Evolutionary conservation across 768 basidiomycete genomes (phyloP), one percentile per base, ranked within the genome.

Genomic region (Neoboletus brunneissimus): DNA sequence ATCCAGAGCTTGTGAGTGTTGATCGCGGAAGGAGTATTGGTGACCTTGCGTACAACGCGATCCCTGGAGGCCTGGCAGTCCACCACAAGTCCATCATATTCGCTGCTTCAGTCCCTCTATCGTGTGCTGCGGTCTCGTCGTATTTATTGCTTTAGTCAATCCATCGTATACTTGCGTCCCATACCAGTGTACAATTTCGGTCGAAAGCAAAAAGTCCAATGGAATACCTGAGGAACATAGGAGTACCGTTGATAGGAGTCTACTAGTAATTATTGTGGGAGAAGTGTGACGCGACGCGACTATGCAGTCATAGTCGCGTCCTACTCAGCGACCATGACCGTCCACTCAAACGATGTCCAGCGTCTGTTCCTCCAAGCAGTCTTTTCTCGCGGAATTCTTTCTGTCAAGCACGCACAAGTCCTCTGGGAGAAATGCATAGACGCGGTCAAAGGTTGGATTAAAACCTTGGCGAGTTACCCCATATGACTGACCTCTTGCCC

Each of bases 311-410:
- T 18, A 6, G 34, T 25, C 48, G 23, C 48, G 47, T 34, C 43
- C 8, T 20, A 25, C n/a, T 25, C 20, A 20, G n/a, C 20, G 9
- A 47, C 56, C 51, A 67, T 64, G 47, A 77, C 83, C 76, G 78
- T 77, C 41, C 75, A 76, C 37, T 63, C 81, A n/a, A 73, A 74
- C 68, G 89, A 92, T 67, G 85, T 89, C 5, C 82, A 84, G 59
- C 82, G 84, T 37, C 80, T 94, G 45, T 94, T 90, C 62, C 79
- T 94, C 20, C 92, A 94, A 59, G 83, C 88, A 0, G 73, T 92
- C 22, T 73, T 94, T 25, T 89, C 90, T 22, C 80, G 91, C 18
- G 80, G 86, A 16, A 71, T 84, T 10, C 69, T 94, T 5, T 83
- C 89, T n/a, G 77, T 77, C 46, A 78, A 79, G 22, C 78, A 91